These are phyloP conservation scores for Claviceps sp. DNA, from an alignment of 2,329 filamentous ascomycete genomes.

Conservation along the genomic window DNA sequence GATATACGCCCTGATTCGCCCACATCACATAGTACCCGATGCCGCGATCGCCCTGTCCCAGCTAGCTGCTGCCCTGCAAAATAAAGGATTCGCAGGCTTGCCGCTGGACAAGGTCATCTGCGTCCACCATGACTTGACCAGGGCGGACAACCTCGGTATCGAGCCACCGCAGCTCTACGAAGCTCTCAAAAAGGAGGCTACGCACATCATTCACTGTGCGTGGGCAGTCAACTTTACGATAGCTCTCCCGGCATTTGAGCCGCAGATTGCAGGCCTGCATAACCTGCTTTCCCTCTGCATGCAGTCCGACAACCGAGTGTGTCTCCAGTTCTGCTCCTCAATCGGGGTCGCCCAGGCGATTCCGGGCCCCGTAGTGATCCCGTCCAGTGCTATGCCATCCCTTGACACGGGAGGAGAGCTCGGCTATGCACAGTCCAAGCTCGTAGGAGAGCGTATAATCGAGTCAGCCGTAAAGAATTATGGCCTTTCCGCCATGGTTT, in stretches of 20 bases:
- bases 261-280: slow-evolving; percentile 30
- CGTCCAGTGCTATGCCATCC: slow-evolving; percentile 23
- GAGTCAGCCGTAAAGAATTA: slow-evolving; percentile 18
- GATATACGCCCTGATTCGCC: slow-evolving; percentile 40
- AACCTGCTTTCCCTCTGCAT: slow-evolving; percentile 30
- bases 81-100: slow-evolving; percentile 20
- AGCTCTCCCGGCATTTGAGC: slow-evolving; percentile 31
- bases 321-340: slow-evolving; percentile 39
- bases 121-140: slow-evolving; percentile 9
- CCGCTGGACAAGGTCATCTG: slow-evolving; percentile 13
- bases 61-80: background rate
- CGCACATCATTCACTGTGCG: slow-evolving; percentile 34
- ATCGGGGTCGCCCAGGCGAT: slow-evolving; percentile 25
- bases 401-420: slow-evolving; percentile 26
- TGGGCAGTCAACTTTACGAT: slow-evolving; percentile 47
- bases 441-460: slow-evolving; percentile 24
- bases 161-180: slow-evolving; percentile 10
- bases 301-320: slow-evolving; percentile 7
- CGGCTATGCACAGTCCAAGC: slow-evolving; percentile 29
- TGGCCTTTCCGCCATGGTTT: slow-evolving; percentile 21
- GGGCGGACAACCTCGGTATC: slow-evolving; percentile 7
- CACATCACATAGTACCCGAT: slow-evolving; percentile 8
- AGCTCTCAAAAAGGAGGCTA: slow-evolving; percentile 19
- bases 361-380: slow-evolving; percentile 19
- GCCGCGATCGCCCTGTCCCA: background rate